These are phyloP conservation scores for Gymnopus androsaceus DNA, from an alignment of 1,284 basidiomycete species.

Conservation along the genomic window DNA sequence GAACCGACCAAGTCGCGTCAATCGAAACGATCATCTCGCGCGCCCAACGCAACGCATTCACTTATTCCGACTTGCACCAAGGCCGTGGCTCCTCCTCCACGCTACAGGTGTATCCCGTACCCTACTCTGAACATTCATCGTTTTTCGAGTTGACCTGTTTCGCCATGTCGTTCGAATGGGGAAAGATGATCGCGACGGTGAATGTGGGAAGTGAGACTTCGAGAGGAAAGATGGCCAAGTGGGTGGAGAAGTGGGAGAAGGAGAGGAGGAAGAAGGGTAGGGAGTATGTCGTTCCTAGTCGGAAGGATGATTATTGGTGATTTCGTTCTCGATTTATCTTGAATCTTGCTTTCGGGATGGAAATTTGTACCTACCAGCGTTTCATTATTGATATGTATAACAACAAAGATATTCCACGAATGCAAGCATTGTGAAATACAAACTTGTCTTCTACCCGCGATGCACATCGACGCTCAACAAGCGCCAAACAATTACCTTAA, in stretches of 20 bases:
- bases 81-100: conserved; percentile 71
- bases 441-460: too few relatives aligned
- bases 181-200: conserved; percentile 91
- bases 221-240: conserved; percentile 81
- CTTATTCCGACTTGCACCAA: conserved; percentile 65
- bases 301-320: conserved; percentile 72
- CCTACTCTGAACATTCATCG: conserved; percentile 95
- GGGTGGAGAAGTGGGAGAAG: conserved; percentile 85
- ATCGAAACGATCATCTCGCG: conserved; percentile 68
- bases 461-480: too few relatives aligned
- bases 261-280: conserved; percentile 68
- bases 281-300: conserved; percentile 58
- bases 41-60: conserved; percentile 68
- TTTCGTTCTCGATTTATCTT: too few relatives aligned
- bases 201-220: conserved; percentile 85
- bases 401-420: too few relatives aligned
- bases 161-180: conserved; percentile 81
- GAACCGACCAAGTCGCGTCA: conserved; percentile 62
- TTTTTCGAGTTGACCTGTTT: conserved; percentile 95
- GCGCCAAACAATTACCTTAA: too few relatives aligned
- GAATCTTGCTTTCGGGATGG: too few relatives aligned
- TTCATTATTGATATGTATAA: too few relatives aligned
- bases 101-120: conserved; percentile 84
- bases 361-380: too few relatives aligned
- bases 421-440: too few relatives aligned